phyloP scores from a whole-genome alignment of 805 yeast genomes.

The Grigorovia humatica region DNA sequence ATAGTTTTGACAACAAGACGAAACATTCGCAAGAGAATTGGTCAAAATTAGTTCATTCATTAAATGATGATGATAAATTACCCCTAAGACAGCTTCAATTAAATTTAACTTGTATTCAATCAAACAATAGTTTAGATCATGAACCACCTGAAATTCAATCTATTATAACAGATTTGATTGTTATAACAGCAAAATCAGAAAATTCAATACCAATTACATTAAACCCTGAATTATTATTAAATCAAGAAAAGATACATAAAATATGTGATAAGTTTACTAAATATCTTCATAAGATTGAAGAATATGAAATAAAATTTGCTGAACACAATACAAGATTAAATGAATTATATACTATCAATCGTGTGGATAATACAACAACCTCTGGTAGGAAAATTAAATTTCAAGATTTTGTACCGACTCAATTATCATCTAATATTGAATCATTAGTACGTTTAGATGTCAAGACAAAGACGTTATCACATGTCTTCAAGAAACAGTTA shows the following conservation, averaged over 20 bases:
- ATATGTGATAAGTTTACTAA: slow-evolving; percentile 15
- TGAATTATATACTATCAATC: slow-evolving; percentile 15
- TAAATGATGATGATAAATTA: slow-evolving; percentile 20
- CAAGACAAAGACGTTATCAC: slow-evolving; percentile 9
- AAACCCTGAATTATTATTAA: slow-evolving; percentile 23
- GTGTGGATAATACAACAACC: slow-evolving; percentile 2
- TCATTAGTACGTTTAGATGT: slow-evolving; percentile 20
- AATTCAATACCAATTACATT: slow-evolving; percentile 31
- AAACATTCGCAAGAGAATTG: slow-evolving; percentile 25
- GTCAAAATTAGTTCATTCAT: slow-evolving; percentile 13
- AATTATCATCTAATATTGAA: slow-evolving; percentile 22
- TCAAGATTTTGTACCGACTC: slow-evolving; percentile 19
- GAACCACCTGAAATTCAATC: slow-evolving; percentile 23
- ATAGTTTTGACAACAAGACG: slow-evolving; percentile 22
- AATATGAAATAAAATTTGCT: slow-evolving; percentile 11
- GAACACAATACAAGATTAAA: slow-evolving; percentile 15
- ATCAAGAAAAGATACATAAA: slow-evolving; percentile 11
- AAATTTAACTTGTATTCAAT: slow-evolving; percentile 22
- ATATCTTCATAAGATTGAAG: slow-evolving; percentile 5
- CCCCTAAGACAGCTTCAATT: slow-evolving; percentile 19
- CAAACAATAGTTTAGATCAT: slow-evolving; percentile 14
- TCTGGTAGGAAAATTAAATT: slow-evolving; percentile 20
- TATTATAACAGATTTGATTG: slow-evolving; percentile 21
- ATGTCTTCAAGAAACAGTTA: slow-evolving; percentile 22
- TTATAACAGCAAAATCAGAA: slow-evolving; percentile 26